Evolutionary conservation across 768 basidiomycete genomes (phyloP).

Genomic region (Rhizopogon sp.): DNA sequence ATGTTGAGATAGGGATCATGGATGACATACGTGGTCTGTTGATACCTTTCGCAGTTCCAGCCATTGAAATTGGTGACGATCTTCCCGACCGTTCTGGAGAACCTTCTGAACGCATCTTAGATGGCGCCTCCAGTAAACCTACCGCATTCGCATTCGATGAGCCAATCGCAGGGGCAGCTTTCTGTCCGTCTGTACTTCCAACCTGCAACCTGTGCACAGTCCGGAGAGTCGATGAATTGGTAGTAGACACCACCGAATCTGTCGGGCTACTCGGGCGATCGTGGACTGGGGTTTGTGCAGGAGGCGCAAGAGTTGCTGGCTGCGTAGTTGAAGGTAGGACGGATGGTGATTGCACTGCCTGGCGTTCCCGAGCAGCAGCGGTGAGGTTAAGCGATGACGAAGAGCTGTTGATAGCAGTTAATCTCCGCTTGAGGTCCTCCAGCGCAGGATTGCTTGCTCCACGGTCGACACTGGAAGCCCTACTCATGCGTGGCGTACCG

Average conservation of each 20-base stretch:
- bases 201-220: slow-evolving; percentile 61
- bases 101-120: slow-evolving; percentile 57
- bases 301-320: slow-evolving; percentile 20
- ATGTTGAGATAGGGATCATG: slow-evolving; percentile 59
- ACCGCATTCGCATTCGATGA: slow-evolving; percentile 80
- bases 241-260: slow-evolving; percentile 71
- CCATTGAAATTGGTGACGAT: slow-evolving; percentile 69
- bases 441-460: slow-evolving; percentile 51
- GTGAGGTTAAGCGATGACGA: slow-evolving; percentile 53
- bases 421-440: slow-evolving; percentile 71
- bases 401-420: slow-evolving; percentile 74
- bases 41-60: slow-evolving; percentile 46
- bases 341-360: slow-evolving; percentile 20
- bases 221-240: slow-evolving; percentile 59
- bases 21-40: slow-evolving; percentile 47
- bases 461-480: slow-evolving; percentile 45
- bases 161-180: slow-evolving; percentile 87
- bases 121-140: slow-evolving; percentile 76
- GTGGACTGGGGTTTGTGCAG: slow-evolving; percentile 12
- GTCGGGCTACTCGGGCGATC: slow-evolving; percentile 77
- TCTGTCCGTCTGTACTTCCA: slow-evolving; percentile 70
- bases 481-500: slow-evolving; percentile 46
- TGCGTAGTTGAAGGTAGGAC: slow-evolving; percentile 10
- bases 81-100: slow-evolving; percentile 73
- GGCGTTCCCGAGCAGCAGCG: slow-evolving; percentile 42